These are phyloP conservation scores for Malassezia restricta DNA, from an alignment of 1,284 basidiomycete species.

Conservation along the genomic window DNA sequence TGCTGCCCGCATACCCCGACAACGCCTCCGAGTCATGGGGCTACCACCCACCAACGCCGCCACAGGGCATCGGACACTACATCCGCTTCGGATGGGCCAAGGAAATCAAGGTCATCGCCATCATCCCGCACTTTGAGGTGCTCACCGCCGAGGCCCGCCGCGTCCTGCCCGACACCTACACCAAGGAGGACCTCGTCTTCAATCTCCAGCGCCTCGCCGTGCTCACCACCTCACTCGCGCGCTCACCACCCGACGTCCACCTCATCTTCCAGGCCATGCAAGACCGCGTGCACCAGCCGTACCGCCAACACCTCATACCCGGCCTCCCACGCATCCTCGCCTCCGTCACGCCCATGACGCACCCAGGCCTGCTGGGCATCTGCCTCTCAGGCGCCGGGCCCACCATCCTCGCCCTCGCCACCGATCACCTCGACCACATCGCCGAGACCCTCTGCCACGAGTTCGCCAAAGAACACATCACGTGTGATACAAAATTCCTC, in stretches of 20 bases:
- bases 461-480: conserved; percentile 34
- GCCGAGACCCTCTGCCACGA: conserved; percentile 31
- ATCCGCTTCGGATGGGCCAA: conserved; percentile 78
- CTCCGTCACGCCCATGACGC: conserved; percentile 69
- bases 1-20: conserved; percentile 86
- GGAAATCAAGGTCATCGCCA: conserved; percentile 81
- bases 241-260: conserved; percentile 77
- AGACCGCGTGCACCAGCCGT: conserved; percentile 93
- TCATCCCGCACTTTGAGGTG: conserved; percentile 89
- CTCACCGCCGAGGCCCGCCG: conserved; percentile 87
- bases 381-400: conserved; percentile 96
- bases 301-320: conserved; percentile 80
- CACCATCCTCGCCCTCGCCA: conserved; percentile 92
- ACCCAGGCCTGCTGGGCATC: conserved; percentile 88
- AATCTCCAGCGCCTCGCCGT: conserved; percentile 94
- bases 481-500: conserved; percentile 33
- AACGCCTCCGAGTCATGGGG: conserved; percentile 89
- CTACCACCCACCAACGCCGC: conserved; percentile 70
- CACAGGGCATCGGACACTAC: conserved; percentile 82
- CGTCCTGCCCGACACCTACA: conserved; percentile 71
- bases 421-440: conserved; percentile 47
- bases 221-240: conserved; percentile 84
- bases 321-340: conserved; percentile 58
- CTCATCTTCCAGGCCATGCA: conserved; percentile 99
- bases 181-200: conserved; percentile 82